Percentiles rank a stretch among this genome's conserved stretches.
phyloP scores from a whole-genome alignment of 768 basidiomycete genomes.

The Suillus plorans region DNA sequence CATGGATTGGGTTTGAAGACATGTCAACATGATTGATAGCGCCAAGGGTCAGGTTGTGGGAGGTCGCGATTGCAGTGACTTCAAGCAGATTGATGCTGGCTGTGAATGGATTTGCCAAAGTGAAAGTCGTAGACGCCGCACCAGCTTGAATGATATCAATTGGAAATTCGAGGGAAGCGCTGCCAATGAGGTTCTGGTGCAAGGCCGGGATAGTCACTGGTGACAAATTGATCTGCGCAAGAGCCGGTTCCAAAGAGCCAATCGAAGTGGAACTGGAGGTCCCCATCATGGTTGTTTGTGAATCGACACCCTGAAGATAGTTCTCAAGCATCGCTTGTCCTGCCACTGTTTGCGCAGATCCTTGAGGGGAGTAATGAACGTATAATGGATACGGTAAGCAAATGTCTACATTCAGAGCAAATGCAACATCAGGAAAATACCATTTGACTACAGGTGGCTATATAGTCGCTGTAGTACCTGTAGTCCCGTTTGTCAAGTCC shows the following conservation, averaged over 20 bases:
- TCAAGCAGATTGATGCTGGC: conserved; percentile 63
- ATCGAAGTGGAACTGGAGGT: conserved; percentile 56
- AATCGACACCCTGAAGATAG: conserved; percentile 64
- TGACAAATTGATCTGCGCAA: conserved; percentile 58
- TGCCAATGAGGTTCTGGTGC: conserved; percentile 58
- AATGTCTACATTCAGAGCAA: background rate
- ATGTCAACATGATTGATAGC: conserved; percentile 53
- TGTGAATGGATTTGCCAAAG: conserved; percentile 67
- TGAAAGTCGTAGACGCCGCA: conserved; percentile 56
- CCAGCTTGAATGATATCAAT: conserved; percentile 60
- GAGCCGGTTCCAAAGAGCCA: conserved; percentile 56
- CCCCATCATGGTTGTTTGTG: conserved; percentile 56
- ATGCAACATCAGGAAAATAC: no score
- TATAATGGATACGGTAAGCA: conserved; percentile 30
- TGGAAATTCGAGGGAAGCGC: conserved; percentile 59
- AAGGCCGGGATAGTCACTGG: conserved; percentile 66
- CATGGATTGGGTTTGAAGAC: conserved; percentile 58
- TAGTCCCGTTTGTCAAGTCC: no score
- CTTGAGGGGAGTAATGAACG: conserved; percentile 62
- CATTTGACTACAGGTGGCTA: no score
- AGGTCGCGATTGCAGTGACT: conserved; percentile 53
- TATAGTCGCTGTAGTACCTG: no score
- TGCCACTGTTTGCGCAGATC: conserved; percentile 44
- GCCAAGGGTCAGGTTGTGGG: conserved; percentile 55
- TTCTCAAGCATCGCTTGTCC: conserved; percentile 61